Base-by-base conservation (phyloP, 2,329 filamentous ascomycete genomes). In the Rhynchosporium graminicola region DNA sequence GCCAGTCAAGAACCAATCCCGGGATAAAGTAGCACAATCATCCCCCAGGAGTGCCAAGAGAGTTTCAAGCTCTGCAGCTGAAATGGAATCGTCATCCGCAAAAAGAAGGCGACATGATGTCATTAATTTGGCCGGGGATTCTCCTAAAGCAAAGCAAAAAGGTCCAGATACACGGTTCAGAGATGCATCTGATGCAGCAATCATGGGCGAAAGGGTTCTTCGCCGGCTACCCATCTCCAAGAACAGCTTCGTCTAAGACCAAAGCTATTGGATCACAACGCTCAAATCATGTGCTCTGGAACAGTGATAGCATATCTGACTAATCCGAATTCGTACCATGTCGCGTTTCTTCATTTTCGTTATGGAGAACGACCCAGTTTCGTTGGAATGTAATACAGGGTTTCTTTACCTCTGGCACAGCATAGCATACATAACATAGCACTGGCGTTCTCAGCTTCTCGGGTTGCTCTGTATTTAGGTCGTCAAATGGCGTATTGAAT, bases 341-440 rank as follows among this genome's bases (percentile, higher is more conserved):
- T 26, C 20, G 8, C n/a, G 8, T 20, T 20, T 46, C n/a, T 10
- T 26, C 4, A 6, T 46, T 46, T 46, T 20, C 10, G 7, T n/a
- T 54, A 28, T 20, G 15, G 20, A 40, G 36, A 15, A 10, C 9
- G 15, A 29, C 20, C 15, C 20, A 29, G 28, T 54, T 36, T 15
- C 29, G 28, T 40, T 54, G 20, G 20, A 7, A 29, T 3, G 40
- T 6, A 20, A 15, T 54, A 40, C 33, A 50, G 9, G 9, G 33
- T 52, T 59, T 51, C 8, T 8, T 52, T 52, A 38, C 57, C 63
- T 57, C 20, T 50, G 12, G 40, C 40, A 10, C 26, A 54, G 63
- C 63, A 65, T 65, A 20, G 20, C 20, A 20, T 20, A 20, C 40
- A 10, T 46, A 54, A 61, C 63, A 65, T 65, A 63, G 61, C 63